Evolutionary conservation across 345 rosid genomes (phyloP), one percentile per base, ranked within the genome.

Genomic region (Dipteronia sinensis): DNA sequence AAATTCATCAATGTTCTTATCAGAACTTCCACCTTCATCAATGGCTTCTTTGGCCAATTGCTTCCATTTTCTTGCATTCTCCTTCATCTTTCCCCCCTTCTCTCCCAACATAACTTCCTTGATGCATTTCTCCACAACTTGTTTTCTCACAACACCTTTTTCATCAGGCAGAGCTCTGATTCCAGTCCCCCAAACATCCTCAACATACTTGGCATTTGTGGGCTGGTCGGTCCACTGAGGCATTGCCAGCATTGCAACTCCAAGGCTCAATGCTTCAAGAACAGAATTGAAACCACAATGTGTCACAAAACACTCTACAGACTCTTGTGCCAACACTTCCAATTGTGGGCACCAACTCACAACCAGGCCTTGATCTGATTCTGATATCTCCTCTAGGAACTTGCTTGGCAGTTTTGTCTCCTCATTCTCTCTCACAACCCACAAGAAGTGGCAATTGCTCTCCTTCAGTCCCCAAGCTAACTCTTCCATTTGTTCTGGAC

Each of bases 141-240:
- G 68, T 42, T 80, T 76, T 49, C 67, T 73, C 7, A 79, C 84
- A n/a, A 77, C 3, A 12, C 85, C 83, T 11, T 78, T 20, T 27
- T 82, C 78, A 40, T 75, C 66, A 9, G 59, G 55, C 55, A 1
- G 0, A 65, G 71, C 85, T 69, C 81, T 79, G 1, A 84, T 72
- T 42, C 88, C 89, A 2, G 70, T 53, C 47, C 55, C 80, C 88
- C 91, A 86, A 2, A 88, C 78, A 69, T 88, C 88, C 80, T 76
- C 84, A 4, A 86, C 62, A 13, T 7, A 77, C 79, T 86, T 83
- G 0, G 89, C 80, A 38, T 86, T 86, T 0, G 86, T 85, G 16
- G 78, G 42, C 38, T 88, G 91, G 61, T 88, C 91, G 0, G 76
- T 77, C 87, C 91, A 86, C 23, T 81, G 89, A 0, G 89, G 89